Evolutionary conservation across 2,329 filamentous ascomycete species (phyloP), one percentile per base, ranked within the genome.

Genomic region (Lachnellula hyalina): DNA sequence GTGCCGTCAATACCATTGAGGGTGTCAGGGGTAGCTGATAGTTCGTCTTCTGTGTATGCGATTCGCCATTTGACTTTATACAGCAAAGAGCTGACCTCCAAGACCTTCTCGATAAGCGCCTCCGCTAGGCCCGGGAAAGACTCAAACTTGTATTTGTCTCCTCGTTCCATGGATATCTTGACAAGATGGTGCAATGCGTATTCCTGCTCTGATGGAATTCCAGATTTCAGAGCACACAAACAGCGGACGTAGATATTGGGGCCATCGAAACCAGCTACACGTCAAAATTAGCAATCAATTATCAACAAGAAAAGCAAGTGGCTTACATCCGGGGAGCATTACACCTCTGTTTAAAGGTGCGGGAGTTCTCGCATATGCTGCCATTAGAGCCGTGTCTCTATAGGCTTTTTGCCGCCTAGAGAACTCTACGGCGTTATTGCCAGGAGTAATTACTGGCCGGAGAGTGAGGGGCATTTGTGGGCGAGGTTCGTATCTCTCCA

Each of bases 71-170:
- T 80, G 21, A 96, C 80, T 51, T 94, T 80, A 67, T 91, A 94
- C 72, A 92, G 95, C 12, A 96, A 73, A 47, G 78, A 80, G 53
- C 87, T 87, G 41, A 96, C 80, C 59, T 92, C 84, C 49, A 96
- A 76, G 2, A 88, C 85, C 67, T 95, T 95, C 58, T 91, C 87
- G 53, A 96, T 84, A 9, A 99, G 79, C 3, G 89, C 89, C 71
- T 97, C 94, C 0, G 90, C 90, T 28, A 99, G 79, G 9, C 90
- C 86, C 1, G 89, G 87, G 63, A 96, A 97, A 5, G 90, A 89
- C 64, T 96, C 91, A 62, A 97, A 96, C 57, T 90, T 88, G 73
- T 96, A 96, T 71, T 96, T 96, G 69, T 97, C 94, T 46, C 93
- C 93, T 44, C 92, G 83, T 71, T 97, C 92, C 67, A 87, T 94